Percentiles rank a stretch among this genome's conserved stretches.
Evolutionary conservation across 2,329 filamentous ascomycete genomes (phyloP).

Genomic region (Tolypocladium nubicola): DNA sequence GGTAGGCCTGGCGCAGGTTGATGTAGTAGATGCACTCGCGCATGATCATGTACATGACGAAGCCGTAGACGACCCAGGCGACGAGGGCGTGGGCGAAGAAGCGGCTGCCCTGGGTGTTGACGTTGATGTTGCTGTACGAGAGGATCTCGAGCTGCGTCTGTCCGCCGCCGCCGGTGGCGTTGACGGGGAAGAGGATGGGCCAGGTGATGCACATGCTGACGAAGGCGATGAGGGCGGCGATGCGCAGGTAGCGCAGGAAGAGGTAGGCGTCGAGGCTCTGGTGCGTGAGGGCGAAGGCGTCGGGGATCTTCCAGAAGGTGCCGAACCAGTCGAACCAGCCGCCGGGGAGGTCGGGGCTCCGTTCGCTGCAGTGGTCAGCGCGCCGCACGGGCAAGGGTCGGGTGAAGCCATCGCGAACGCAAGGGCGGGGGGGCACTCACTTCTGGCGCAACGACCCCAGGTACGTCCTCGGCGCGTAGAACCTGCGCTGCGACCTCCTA

Average conservation of each 20-base stretch:
- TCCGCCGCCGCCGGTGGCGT: conserved; percentile 65
- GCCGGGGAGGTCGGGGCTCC: conserved; percentile 42
- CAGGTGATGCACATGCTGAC: conserved; percentile 74
- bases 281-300: conserved; percentile 75
- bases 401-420: neutral
- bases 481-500: conserved; percentile 36
- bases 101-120: conserved; percentile 46
- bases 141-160: conserved; percentile 49
- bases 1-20: conserved; percentile 85
- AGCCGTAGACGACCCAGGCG: conserved; percentile 76
- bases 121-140: conserved; percentile 28
- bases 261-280: conserved; percentile 84
- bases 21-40: conserved; percentile 87
- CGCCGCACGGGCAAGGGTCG: neutral
- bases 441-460: conserved; percentile 36
- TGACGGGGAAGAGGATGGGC: conserved; percentile 76
- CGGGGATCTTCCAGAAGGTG: conserved; percentile 52
- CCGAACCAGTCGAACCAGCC: conserved; percentile 53
- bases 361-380: conserved; percentile 31
- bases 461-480: conserved; percentile 45
- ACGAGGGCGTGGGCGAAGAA: conserved; percentile 75
- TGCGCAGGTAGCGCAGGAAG: conserved; percentile 75
- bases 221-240: conserved; percentile 66
- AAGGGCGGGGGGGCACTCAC: conserved; percentile 26
- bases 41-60: conserved; percentile 80